Evolutionary conservation across 805 yeast genomes (phyloP), one percentile per base, ranked within the genome.

Genomic region (Metschnikowia reukaufii): DNA sequence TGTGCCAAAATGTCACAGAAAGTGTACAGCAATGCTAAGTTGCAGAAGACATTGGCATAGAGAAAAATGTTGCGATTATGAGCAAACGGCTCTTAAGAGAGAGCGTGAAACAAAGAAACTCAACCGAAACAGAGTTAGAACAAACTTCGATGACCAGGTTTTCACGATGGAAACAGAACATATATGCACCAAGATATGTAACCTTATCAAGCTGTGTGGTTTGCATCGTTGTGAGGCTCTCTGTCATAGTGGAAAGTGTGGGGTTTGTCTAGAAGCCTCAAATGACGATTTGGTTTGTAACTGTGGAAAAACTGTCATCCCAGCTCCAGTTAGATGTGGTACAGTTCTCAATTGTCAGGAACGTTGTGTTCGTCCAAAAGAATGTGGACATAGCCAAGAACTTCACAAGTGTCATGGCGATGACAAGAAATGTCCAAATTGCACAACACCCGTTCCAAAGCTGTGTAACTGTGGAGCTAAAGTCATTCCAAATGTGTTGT

Each of bases 241-340:
- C 19, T 88, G 96, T 57, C 96, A 88, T 63, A 68, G 79, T 12
- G 96, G 96, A 0, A 77, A 85, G 2, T 88, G 96, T 65, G 78
- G 82, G 3, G 86, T 90, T 10, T 88, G 96, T 62, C 62, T 86
- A 40, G 95, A 88, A 58, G 83, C 92, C 4, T 77, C 86, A n/a
- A 79, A 83, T 34, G 88, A 86, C 16, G 96, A 88, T 61, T 68
- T 86, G 55, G 78, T 81, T 2, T 88, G 96, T 60, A 77, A 84
- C 40, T 88, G 96, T 70, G 96, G 96, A 2, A 73, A 76, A 52
- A 88, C 96, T 0, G 76, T 86, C 3, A 73, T 88, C 5, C 76
- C 74, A 17, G 96, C 96, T 0, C 96, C 96, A 0, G 88, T 88
- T 8, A 70, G 96, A 53, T 88, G 96, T 68, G 96, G 96, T 12